phyloP scores from a whole-genome alignment of 192 early-diverging fungal species.

The Entophlyctis luteolus region DNA sequence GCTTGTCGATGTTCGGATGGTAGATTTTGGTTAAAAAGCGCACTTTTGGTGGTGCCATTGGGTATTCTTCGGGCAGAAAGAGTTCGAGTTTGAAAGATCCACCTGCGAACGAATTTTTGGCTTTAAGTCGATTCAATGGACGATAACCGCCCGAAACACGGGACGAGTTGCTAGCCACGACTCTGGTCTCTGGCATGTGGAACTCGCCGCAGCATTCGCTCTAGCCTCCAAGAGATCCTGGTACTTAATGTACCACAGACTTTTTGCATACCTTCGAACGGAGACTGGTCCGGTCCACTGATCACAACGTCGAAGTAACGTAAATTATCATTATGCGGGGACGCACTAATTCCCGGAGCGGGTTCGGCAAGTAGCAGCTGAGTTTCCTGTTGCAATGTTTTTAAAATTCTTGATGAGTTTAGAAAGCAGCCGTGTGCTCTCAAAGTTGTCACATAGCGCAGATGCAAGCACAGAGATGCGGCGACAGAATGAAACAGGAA shows the following conservation, averaged over 20 bases:
- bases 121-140: too few species aligned
- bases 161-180: too few species aligned
- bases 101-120: conserved; percentile 55
- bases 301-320: conserved; percentile 97
- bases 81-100: conserved; percentile 92
- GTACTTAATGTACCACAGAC: too few species aligned
- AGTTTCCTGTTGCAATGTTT: conserved; percentile 71
- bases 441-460: background rate
- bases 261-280: conserved; percentile 98
- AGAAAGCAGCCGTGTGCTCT: background rate
- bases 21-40: conserved; percentile 97
- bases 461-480: background rate
- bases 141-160: too few species aligned
- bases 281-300: conserved; percentile 82
- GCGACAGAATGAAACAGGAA: background rate
- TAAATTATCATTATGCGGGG: conserved; percentile 87
- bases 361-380: conserved; percentile 91
- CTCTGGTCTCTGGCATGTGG: too few species aligned
- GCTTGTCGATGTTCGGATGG: conserved; percentile 88
- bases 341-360: conserved; percentile 87
- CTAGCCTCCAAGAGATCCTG: too few species aligned
- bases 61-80: conserved; percentile 95
- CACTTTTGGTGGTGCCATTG: conserved; percentile 97
- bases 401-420: background rate
- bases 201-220: too few species aligned